A percentile compares a stretch with the other conserved stretches of the same genome.
Evolutionary conservation across 352 stramenopile species (phyloP).

Genomic region (Phytophthora brassicae): DNA sequence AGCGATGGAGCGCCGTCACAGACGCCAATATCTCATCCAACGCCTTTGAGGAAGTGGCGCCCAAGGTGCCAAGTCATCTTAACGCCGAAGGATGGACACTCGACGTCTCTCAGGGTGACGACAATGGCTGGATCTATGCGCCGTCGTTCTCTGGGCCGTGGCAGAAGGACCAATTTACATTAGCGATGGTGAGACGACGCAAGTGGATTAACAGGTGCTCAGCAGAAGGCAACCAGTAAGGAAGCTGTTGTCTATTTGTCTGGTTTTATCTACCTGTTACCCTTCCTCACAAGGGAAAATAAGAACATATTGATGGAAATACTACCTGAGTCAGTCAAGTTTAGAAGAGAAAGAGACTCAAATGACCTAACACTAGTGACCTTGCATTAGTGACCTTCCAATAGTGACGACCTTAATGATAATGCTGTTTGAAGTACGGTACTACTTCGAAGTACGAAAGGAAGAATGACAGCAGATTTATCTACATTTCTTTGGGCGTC

Average conservation of each 20-base stretch:
- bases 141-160: constrained; percentile 73
- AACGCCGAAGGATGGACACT: constrained; percentile 73
- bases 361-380: no score
- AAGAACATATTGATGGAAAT: constrained; percentile 4
- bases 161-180: constrained; percentile 74
- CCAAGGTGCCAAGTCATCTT: constrained; percentile 56
- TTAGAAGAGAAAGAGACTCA: no score
- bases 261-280: neutral
- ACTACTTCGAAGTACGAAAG: neutral
- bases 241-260: neutral
- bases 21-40: constrained; percentile 64
- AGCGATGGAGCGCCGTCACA: constrained; percentile 66
- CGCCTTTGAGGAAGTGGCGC: constrained; percentile 68
- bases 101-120: constrained; percentile 75
- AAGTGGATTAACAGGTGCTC: constrained; percentile 85
- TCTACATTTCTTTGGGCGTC: constrained; percentile 21
- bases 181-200: constrained; percentile 75
- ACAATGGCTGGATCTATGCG: constrained; percentile 86
- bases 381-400: constrained; percentile 9
- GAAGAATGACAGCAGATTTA: constrained; percentile 31
- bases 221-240: constrained; percentile 29
- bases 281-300: constrained; percentile 5
- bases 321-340: no score
- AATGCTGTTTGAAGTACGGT: no score
- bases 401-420: constrained; percentile 35